Conservation (phyloP, 176 grass and related monocot genomes). For the Coix lacrymajobi region DNA sequence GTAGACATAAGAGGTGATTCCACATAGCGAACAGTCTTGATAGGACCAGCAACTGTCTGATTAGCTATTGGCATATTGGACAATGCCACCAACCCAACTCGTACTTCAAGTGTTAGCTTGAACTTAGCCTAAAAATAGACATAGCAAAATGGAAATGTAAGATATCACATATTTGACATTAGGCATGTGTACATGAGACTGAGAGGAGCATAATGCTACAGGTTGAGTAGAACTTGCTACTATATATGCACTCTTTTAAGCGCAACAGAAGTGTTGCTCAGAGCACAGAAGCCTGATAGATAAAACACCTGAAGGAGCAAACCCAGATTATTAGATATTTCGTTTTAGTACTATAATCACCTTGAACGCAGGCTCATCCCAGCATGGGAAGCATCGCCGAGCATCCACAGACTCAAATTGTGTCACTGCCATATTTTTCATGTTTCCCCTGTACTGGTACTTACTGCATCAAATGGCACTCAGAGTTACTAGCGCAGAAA, state of each 20-base stretch:
- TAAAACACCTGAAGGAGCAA: background rate
- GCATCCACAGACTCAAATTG: conserved; percentile 87
- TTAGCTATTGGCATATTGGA: conserved; percentile 74
- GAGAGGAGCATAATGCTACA: conserved; percentile 17
- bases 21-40: conserved; percentile 45
- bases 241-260: background rate
- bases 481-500: background rate
- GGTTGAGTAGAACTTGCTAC: background rate
- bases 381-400: conserved; percentile 78
- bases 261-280: background rate
- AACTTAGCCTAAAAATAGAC: conserved; percentile 65
- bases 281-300: background rate
- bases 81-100: conserved; percentile 56
- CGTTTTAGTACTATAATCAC: conserved; percentile 16
- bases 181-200: background rate
- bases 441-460: conserved; percentile 51
- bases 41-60: conserved; percentile 34
- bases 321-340: background rate
- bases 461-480: conserved; percentile 38
- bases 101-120: conserved; percentile 71
- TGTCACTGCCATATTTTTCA: conserved; percentile 69
- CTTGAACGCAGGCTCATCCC: conserved; percentile 93
- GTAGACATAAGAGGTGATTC: conserved; percentile 96
- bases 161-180: background rate
- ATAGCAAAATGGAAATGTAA: background rate